A percentile compares a stretch with the other conserved stretches of the same genome.
Conservation (phyloP, 768 basidiomycete species). For the Lactifluus echinatus region DNA sequence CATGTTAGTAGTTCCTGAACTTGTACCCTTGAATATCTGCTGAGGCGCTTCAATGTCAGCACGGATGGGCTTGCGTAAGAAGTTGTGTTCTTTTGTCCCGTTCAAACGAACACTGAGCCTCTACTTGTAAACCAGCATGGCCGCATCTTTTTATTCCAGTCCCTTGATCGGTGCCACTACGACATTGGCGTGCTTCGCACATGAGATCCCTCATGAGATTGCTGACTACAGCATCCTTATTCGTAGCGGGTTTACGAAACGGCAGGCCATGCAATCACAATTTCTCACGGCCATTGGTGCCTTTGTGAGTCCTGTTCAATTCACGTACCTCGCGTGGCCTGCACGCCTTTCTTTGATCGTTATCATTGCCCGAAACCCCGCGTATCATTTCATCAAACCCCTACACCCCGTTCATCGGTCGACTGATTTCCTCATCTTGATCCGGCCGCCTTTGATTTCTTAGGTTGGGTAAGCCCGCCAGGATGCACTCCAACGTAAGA, state of each 20-base stretch:
- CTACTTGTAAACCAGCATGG: conserved; percentile 50
- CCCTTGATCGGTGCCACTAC: conserved; percentile 90
- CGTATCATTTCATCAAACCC: conserved; percentile 5
- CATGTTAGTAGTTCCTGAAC: conserved; percentile 45
- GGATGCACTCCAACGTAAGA: neutral
- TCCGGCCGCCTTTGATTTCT: conserved; percentile 1
- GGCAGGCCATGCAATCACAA: conserved; percentile 88
- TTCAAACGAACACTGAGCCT: conserved; percentile 5
- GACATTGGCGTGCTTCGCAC: conserved; percentile 90
- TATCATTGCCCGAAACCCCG: conserved; percentile 17
- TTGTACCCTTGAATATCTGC: conserved; percentile 15
- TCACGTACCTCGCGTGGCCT: conserved; percentile 8
- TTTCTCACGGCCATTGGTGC: conserved; percentile 89
- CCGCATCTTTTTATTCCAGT: conserved; percentile 94
- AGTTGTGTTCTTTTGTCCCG: conserved; percentile 10
- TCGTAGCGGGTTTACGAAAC: conserved; percentile 83
- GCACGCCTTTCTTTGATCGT: conserved; percentile 22
- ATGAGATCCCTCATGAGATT: conserved; percentile 94
- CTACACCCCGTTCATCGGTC: neutral
- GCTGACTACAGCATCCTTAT: conserved; percentile 95
- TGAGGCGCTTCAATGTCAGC: conserved; percentile 32
- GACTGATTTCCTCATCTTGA: conserved; percentile 2
- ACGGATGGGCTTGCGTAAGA: conserved; percentile 90
- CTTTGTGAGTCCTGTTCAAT: conserved; percentile 52
- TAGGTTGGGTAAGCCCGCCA: conserved; percentile 25